phyloP scores from a whole-genome alignment of 176 grass and related monocot genomes.

The Rhynchospora tenuis region DNA sequence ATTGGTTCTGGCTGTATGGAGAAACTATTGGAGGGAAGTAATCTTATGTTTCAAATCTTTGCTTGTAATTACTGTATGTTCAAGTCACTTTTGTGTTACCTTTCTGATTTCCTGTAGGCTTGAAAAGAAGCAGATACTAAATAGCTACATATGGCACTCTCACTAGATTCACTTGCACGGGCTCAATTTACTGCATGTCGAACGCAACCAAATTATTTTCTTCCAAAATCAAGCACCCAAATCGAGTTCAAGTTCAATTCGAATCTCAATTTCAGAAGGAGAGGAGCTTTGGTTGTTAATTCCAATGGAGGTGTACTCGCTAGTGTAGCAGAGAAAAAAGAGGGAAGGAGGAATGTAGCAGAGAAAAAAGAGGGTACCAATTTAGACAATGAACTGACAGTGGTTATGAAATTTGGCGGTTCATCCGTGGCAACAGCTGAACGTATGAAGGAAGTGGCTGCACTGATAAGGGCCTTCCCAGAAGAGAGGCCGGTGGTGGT shows the following conservation, averaged over 20 bases:
- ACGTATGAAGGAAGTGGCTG: constrained; percentile 73
- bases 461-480: constrained; percentile 67
- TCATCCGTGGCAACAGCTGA: constrained; percentile 64
- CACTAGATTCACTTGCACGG: background rate
- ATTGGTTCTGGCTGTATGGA: background rate
- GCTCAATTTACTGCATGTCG: background rate
- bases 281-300: constrained; percentile 5
- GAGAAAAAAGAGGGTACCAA: background rate
- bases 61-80: background rate
- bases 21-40: background rate
- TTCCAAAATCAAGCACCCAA: background rate
- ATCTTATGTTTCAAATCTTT: background rate
- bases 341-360: background rate
- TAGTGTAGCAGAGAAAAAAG: background rate
- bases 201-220: background rate
- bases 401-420: constrained; percentile 97
- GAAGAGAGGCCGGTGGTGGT: constrained; percentile 83
- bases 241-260: background rate
- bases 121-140: background rate
- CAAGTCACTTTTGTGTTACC: background rate
- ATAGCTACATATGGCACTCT: background rate
- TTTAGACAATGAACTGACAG: constrained; percentile 34
- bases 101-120: constrained; percentile 2
- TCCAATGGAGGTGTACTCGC: background rate
- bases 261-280: background rate